These are phyloP conservation scores for Saccharomyces pastorianus DNA, from an alignment of 1,139 yeast species.

Conservation along the genomic window DNA sequence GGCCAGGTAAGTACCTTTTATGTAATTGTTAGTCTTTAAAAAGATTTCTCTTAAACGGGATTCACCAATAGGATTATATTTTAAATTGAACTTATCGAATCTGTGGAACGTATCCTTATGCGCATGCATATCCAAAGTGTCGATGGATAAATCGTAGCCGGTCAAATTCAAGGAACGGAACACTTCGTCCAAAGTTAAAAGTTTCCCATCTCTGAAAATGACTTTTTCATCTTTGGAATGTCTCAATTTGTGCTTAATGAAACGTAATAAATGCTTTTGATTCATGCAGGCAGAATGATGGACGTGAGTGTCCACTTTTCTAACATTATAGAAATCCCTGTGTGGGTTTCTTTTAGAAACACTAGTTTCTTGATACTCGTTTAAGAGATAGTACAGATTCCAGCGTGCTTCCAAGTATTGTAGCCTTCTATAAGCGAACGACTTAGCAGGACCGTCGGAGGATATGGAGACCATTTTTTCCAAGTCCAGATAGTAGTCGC, in stretches of 20 bases:
- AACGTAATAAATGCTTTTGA: conserved; percentile 89
- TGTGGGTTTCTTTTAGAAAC: conserved; percentile 84
- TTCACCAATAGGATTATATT: conserved; percentile 97
- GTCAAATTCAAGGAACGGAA: conserved; percentile 83
- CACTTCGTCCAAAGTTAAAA: conserved; percentile 79
- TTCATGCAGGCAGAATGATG: conserved; percentile 99
- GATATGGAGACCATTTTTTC: conserved; percentile 63
- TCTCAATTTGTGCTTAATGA: conserved; percentile 82
- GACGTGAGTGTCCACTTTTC: conserved; percentile 98
- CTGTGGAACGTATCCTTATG: conserved; percentile 97
- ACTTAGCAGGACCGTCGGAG: conserved; percentile 94
- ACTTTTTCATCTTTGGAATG: conserved; percentile 81
- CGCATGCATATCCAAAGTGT: conserved; percentile 98
- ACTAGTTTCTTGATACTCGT: conserved; percentile 87
- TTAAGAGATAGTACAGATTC: conserved; percentile 79
- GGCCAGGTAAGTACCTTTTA: conserved; percentile 81
- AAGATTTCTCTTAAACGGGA: conserved; percentile 93
- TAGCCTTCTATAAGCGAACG: conserved; percentile 88
- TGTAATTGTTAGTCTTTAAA: conserved; percentile 88
- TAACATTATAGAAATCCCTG: conserved; percentile 93
- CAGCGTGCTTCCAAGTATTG: conserved; percentile 94
- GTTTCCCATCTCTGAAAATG: conserved; percentile 84
- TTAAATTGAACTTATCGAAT: conserved; percentile 93
- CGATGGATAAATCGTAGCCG: conserved; percentile 91
- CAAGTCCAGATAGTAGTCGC: conserved; percentile 77